Evolutionary conservation across 2,329 filamentous ascomycete genomes (phyloP), one percentile per base, ranked within the genome.

Genomic region (Torrubiella hemipterigena): DNA sequence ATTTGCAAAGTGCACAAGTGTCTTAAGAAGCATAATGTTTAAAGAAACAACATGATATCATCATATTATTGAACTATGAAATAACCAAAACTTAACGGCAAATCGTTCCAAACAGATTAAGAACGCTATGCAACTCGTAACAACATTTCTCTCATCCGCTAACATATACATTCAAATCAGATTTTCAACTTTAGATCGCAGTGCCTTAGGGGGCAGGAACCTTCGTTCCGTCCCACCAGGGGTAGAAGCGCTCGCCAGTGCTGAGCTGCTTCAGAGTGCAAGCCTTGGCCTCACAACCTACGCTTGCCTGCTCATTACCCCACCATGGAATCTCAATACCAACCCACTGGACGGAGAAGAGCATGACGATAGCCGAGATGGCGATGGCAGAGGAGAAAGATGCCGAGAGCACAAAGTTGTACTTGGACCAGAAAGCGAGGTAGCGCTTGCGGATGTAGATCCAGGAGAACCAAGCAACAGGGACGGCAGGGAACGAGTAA

Each of bases 381-480:
- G 64, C 63, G 14, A 69, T 54, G 3, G 54, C 63, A 0, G 53
- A 50, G 2, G 54, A 59, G 32, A 65, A 58, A 1, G 61, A 53
- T 0, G 63, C 59, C 2, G 64, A 63, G 3, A 66, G 49, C 14
- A 67, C 61, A 34, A 62, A 67, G 43, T 65, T 57, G 42, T 57
- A 55, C 53, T 67, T 67, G 34, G 60, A 56, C 64, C 67, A 70
- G 39, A 67, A 59, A 4, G 46, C 55, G 17, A 65, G 52, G 41
- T 58, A 62, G 9, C 62, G 52, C 15, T 45, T 46, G 41, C 58
- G 61, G 36, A 65, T 43, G 41, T 58, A 69, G 17, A 67, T 48
- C 61, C 64, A 68, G 5, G 61, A 64, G 20, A 62, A 38, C 47
- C 52, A 64, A 5, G 59, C 63, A 11, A 69, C 51, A 4, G 61